Base-by-base conservation (phyloP, 2,329 filamentous ascomycete genomes). In the Fusarium poae region DNA sequence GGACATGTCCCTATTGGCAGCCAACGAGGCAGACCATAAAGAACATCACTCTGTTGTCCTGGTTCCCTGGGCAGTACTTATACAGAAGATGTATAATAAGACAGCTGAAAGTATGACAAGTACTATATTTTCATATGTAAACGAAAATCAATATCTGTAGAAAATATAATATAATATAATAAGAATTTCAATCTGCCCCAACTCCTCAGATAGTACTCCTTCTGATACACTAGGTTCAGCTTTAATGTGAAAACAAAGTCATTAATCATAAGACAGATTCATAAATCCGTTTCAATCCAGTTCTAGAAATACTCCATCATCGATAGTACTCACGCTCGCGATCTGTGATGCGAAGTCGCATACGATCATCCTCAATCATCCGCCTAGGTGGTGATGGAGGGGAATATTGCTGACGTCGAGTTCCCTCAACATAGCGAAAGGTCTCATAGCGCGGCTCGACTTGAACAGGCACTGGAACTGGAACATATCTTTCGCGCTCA, bases 361-460 rank as follows among this genome's bases (percentile, higher is more conserved):
- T 58, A 20, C 58, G 63, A 32, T 76, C 71, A 21, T 76, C 70
- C 62, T 75, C 78, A 21, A 77, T 78, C 76, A 73, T 77, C 67
- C 70, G 78, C 71, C 62, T 72, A 52, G 70, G 72, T 39, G 74
- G 73, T 61, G 74, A 77, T 64, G 80, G 69, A 45, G 76, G 68
- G 43, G 76, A 72, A 23, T 73, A 70, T 12, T 71, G 39, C 43
- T 65, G 68, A 23, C 81, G 76, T 51, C 82, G 77, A 27, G 84
- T 81, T 1, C 82, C 83, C 60, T 87, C 84, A 49, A 87, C 80
- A 68, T 87, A 86, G 9, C 85, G 83, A 71, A 79, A 87, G 30
- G 83, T 84, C 37, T 85, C 84, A 65, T 82, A 82, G 62, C 76
- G 71, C 35, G 78, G 78, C 69, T 79, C 79, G 23, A 75, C 75